Percentiles rank a stretch among this genome's conserved stretches.
Conservation (phyloP, 805 yeast genomes). For the Saccharomyces paradoxus region DNA sequence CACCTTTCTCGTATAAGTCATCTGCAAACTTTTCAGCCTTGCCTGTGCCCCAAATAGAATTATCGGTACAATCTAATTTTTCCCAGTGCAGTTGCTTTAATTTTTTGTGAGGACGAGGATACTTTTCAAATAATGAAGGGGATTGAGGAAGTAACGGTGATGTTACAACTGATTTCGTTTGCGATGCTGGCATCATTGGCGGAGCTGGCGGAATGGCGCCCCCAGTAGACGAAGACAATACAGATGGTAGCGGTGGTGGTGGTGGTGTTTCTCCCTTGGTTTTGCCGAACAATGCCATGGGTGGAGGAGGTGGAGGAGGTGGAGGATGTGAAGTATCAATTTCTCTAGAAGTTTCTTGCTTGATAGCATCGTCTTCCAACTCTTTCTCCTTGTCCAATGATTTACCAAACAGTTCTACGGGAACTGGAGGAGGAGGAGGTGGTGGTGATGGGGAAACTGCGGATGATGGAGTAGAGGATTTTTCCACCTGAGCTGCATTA, state of each 20-base stretch:
- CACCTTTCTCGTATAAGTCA: conserved; percentile 64
- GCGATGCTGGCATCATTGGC: conserved; percentile 10
- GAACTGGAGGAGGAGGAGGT: conserved; percentile 4
- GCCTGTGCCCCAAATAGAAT: conserved; percentile 77
- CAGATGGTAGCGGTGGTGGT: conserved; percentile 33
- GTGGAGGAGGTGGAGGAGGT: conserved; percentile 16
- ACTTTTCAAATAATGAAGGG: conserved; percentile 36
- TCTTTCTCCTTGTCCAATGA: background rate
- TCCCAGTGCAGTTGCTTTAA: conserved; percentile 97
- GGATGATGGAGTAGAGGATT: background rate
- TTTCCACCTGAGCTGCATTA: background rate
- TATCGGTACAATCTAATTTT: conserved; percentile 71
- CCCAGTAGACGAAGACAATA: conserved; percentile 23
- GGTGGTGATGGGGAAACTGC: conserved; percentile 7
- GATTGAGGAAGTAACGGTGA: conserved; percentile 32
- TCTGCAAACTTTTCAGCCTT: conserved; percentile 51
- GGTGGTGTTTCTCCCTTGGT: conserved; percentile 9
- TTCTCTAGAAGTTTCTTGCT: conserved; percentile 11
- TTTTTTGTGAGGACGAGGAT: conserved; percentile 64
- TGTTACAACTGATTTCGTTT: conserved; percentile 12
- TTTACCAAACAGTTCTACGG: background rate
- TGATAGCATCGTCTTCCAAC: background rate
- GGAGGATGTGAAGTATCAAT: conserved; percentile 18
- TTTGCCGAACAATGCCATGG: conserved; percentile 6
- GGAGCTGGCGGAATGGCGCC: conserved; percentile 35